Evolutionary conservation across 2,329 filamentous ascomycete species (phyloP).

Genomic region (Colletotrichum agaves): DNA sequence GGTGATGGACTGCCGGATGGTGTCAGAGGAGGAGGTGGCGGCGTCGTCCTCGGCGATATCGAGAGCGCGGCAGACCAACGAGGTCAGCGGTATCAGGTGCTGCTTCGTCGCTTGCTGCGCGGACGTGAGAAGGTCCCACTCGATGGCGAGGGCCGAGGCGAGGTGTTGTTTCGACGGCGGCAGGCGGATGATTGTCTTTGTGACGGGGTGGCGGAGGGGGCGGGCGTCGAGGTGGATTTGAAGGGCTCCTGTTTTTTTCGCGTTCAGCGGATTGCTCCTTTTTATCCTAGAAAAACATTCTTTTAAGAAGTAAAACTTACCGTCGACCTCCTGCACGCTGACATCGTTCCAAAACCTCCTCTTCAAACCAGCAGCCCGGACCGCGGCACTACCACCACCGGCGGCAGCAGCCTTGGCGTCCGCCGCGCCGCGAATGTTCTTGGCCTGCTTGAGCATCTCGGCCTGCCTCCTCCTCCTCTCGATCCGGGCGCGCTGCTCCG

Average conservation of each 20-base stretch:
- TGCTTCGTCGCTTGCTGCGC: constrained; percentile 85
- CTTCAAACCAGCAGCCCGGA: constrained; percentile 60
- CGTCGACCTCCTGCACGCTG: constrained; percentile 72
- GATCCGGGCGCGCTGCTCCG: constrained; percentile 50
- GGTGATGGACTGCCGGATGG: constrained; percentile 72
- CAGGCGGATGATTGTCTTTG: constrained; percentile 76
- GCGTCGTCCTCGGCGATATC: constrained; percentile 80
- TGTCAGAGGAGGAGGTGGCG: constrained; percentile 48
- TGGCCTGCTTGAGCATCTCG: constrained; percentile 63
- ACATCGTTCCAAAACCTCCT: constrained; percentile 94
- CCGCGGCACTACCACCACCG: constrained; percentile 21
- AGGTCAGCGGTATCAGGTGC: constrained; percentile 91
- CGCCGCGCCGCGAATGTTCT: constrained; percentile 54
- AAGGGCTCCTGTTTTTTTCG: constrained; percentile 50
- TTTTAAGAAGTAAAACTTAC: constrained; percentile 60
- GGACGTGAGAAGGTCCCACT: constrained; percentile 89
- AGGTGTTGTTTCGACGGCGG: constrained; percentile 82
- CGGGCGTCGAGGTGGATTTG: constrained; percentile 81
- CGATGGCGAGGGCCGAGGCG: constrained; percentile 85
- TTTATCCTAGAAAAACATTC: too few relatives aligned
- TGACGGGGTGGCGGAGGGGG: constrained; percentile 80
- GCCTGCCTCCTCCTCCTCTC: constrained; percentile 65
- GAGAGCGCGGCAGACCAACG: constrained; percentile 82
- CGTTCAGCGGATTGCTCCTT: too few relatives aligned
- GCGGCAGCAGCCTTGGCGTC: constrained; percentile 43